Evolutionary conservation across 2,329 filamentous ascomycete genomes (phyloP), one percentile per base, ranked within the genome.

Genomic region (Dactylonectria estremocensis): DNA sequence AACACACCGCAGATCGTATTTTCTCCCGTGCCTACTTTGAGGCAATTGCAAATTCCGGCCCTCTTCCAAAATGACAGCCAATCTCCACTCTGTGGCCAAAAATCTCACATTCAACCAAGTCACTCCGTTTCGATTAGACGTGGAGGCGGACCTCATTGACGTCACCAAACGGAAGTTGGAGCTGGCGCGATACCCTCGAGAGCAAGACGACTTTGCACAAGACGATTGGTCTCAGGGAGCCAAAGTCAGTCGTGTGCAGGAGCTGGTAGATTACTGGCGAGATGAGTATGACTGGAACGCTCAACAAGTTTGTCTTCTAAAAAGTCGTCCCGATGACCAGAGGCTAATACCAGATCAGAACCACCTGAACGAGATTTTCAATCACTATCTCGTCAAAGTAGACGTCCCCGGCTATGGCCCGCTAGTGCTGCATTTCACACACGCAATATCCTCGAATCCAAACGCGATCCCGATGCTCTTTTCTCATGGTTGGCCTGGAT

Each of bases 401-500:
- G 40, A 69, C 11, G 67, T 71, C 14, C 69, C 69, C 5, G 63
- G 61, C 2, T 69, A 67, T 10, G 69, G 69, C 6, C 46, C 63
- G 7, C 20, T 71, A 1, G 56, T 66, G n/a, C 28, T 64, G 2
- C 61, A 64, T 35, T 64, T 58, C 14, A 64, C 61, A 3, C 61
- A 64, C 24, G 45, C 33, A n/a, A 18, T 14, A 5, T 64, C 61
- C 16, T 20, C 53, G 2, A 57, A 20, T 3, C 46, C 50, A 5
- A 49, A 49, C n/a, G 60, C 50, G 3, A 48, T 54, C 7, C 60
- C 60, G 8, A 43, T 62, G 52, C 52, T 62, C 2, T 62, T 62
- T 31, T 56, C 60, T 14, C 60, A 62, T n/a, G 60, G 60, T 4
- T 62, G 88, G 86, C 91, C 91, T 0, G 91, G 91, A 1, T 89